Evolutionary conservation across 2,329 filamentous ascomycete species (phyloP).

Genomic region (Fusarium begoniae): DNA sequence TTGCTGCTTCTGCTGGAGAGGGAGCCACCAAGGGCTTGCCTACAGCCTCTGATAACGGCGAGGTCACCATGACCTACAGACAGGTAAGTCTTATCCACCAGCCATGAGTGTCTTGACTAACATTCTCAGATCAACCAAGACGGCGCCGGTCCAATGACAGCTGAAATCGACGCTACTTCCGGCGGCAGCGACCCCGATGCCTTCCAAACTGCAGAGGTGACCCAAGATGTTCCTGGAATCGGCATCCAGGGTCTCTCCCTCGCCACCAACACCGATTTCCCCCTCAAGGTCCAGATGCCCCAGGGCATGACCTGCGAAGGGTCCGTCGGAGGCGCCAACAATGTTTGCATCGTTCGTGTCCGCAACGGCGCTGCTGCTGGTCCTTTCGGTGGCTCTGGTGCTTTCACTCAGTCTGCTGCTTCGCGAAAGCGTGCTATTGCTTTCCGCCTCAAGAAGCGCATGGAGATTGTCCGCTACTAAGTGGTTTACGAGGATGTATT

Average conservation of each 20-base stretch:
- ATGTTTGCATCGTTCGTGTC: conserved; percentile 72
- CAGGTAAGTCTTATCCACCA: conserved; percentile 33
- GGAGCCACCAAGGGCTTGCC: conserved; percentile 66
- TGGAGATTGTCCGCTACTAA: conserved; percentile 43
- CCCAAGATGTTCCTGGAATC: conserved; percentile 68
- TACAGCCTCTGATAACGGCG: conserved; percentile 68
- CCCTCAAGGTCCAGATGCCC: conserved; percentile 72
- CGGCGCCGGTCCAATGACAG: conserved; percentile 70
- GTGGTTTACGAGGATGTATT: rapidly evolving
- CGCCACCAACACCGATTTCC: conserved; percentile 71
- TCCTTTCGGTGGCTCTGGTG: conserved; percentile 73
- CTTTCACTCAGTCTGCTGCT: conserved; percentile 68
- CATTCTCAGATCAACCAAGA: conserved; percentile 71
- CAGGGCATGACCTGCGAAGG: conserved; percentile 73
- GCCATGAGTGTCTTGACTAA: rapidly evolving
- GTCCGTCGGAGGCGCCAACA: conserved; percentile 64
- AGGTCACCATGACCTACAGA: conserved; percentile 71
- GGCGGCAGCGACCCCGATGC: conserved; percentile 68
- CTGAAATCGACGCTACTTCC: conserved; percentile 69
- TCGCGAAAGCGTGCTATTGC: conserved; percentile 70
- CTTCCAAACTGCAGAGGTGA: conserved; percentile 68
- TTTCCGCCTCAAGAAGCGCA: conserved; percentile 55
- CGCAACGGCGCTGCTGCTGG: conserved; percentile 70
- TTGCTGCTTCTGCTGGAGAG: conserved; percentile 62
- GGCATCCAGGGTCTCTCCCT: conserved; percentile 65